Base-by-base conservation (phyloP, 805 yeast species). In the Candida khao-thaluensis region DNA sequence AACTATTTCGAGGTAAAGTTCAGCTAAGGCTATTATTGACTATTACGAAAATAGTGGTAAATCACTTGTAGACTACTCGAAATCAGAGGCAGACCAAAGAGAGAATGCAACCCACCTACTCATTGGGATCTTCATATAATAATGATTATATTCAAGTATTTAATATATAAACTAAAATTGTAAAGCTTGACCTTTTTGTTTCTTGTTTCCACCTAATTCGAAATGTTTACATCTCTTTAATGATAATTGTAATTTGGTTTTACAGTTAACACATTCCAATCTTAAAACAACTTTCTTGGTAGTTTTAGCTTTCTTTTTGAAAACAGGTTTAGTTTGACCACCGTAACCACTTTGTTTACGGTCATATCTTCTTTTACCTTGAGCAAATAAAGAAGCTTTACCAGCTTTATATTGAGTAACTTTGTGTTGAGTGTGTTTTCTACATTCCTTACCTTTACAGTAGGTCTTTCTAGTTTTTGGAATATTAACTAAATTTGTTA, bases 341-440 rank as follows among this genome's bases (percentile, higher is more conserved):
- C 99, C 99, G 79, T 82, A 93, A 89, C 99, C 99, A 66, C 85
- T 72, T 81, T 93, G 99, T 79, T 93, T 93, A 79, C 99, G 96
- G 91, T 93, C 99, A 81, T 93, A 93, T 82, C 99, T 90, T 83
- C 99, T 89, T 91, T 95, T 93, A 85, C 99, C 99, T 81, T 93
- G 98, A 62, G 98, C 96, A 71, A 82, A 89, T 66, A 90, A 83
- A 56, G 98, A 91, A 72, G 99, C 98, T 82, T 93, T 93, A 79
- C 99, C 99, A 72, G 98, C 96, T 77, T 93, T 93, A 95, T 93
- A 93, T 82, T 93, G 99, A 76, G 99, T 91, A 70, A 93, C 99
- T 83, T 91, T 93, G 95, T 93, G 99, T 79, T 89, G 97, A 68
- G 98, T 91, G 93, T 93, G 99, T 79, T 89, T 88, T 70, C 95